Conservation (phyloP, 176 grass and related monocot species). For the Phoenix dactylifera region DNA sequence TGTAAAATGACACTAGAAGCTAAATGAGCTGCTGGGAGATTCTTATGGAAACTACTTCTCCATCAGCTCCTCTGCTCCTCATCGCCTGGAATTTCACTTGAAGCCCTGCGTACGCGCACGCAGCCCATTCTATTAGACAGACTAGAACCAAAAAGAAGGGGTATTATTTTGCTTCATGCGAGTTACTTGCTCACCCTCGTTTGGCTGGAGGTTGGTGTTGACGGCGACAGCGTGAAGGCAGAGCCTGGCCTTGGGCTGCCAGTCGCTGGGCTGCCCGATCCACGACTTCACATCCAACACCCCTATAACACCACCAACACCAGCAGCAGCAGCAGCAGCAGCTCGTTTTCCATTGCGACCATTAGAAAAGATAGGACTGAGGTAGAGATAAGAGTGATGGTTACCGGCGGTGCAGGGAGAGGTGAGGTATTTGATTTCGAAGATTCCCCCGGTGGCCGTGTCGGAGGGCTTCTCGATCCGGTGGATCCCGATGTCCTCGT, state of each 20-base stretch:
- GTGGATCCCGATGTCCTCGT: slow-evolving; percentile 52
- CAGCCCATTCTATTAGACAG: too few species aligned
- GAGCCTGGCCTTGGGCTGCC: slow-evolving; percentile 33
- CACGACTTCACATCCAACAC: slow-evolving; percentile 36
- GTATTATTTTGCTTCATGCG: not conserved
- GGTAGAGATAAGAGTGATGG: not conserved
- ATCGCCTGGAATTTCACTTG: slow-evolving; percentile 53
- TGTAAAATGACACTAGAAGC: too few species aligned
- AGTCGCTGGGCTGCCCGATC: slow-evolving; percentile 29
- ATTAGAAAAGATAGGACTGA: not conserved
- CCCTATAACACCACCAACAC: slow-evolving; percentile 7
- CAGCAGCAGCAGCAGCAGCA: not conserved
- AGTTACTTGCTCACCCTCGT: slow-evolving; percentile 31
- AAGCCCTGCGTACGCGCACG: slow-evolving; percentile 26
- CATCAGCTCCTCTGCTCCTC: slow-evolving; percentile 34
- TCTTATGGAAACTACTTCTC: slow-evolving; percentile 63
- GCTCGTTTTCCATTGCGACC: not conserved
- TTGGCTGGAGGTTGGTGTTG: slow-evolving; percentile 61
- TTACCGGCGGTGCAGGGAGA: slow-evolving; percentile 27
- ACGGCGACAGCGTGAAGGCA: slow-evolving; percentile 42
- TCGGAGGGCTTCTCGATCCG: slow-evolving; percentile 24
- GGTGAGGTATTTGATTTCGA: slow-evolving; percentile 32
- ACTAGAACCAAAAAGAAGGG: not conserved
- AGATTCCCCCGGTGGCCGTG: slow-evolving; percentile 47
- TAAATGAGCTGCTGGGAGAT: slow-evolving; percentile 61